phyloP scores from a whole-genome alignment of 1,284 basidiomycete species.

The Melampsora larici-populina region DNA sequence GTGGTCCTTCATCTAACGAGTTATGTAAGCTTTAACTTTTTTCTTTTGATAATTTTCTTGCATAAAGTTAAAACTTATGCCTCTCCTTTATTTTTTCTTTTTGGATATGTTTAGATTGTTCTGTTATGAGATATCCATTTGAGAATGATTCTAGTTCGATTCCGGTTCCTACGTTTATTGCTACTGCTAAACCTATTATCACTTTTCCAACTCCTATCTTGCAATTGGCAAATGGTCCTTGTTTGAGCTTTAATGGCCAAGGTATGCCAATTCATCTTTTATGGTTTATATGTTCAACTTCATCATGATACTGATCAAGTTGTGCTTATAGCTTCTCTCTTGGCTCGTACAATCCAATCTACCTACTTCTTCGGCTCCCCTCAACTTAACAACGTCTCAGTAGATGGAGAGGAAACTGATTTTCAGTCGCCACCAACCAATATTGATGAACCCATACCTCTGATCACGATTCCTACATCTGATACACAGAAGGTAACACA shows the following conservation, averaged over 20 bases:
- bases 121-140: not conserved
- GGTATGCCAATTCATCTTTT: slow-evolving; percentile 2
- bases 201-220: slow-evolving; percentile 31
- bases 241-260: slow-evolving; percentile 6
- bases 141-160: not conserved
- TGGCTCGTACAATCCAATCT: slow-evolving; percentile 37
- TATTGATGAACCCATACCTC: not conserved
- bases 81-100: not conserved
- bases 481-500: slow-evolving; percentile 8
- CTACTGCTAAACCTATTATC: not conserved
- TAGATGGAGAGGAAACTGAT: not conserved
- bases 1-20: slow-evolving; percentile 9
- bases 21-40: slow-evolving; percentile 10
- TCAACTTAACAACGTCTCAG: not conserved
- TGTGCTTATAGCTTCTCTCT: slow-evolving; percentile 4
- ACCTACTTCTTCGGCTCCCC: slow-evolving; percentile 28
- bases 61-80: not conserved
- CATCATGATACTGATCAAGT: not conserved
- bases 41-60: not conserved
- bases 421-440: not conserved
- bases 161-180: not conserved
- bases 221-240: slow-evolving; percentile 25
- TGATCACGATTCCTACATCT: not conserved
- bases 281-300: not conserved
- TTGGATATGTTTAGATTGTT: not conserved